These are phyloP conservation scores for Linderina pennispora DNA, from an alignment of 192 early-diverging fungal genomes.

Conservation along the genomic window DNA sequence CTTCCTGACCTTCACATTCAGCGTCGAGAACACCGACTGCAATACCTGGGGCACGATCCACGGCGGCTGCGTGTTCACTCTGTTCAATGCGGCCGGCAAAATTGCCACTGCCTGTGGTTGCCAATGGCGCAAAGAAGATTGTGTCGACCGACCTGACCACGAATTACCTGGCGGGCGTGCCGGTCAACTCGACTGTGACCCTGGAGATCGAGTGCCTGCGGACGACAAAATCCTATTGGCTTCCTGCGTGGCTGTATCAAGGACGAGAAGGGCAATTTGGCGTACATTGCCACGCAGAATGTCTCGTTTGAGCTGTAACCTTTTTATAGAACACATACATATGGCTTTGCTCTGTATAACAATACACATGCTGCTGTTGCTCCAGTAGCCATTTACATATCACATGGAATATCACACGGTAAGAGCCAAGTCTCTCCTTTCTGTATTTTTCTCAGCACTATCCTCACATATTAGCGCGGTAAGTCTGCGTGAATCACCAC, in stretches of 20 bases:
- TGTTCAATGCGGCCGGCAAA: conserved; percentile 41
- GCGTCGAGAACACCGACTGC: conserved; percentile 28
- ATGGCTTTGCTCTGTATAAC: neutral
- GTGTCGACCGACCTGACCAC: conserved; percentile 37
- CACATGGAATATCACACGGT: neutral
- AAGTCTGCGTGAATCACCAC: too few relatives aligned
- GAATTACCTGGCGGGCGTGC: conserved; percentile 10
- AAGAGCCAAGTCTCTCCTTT: neutral
- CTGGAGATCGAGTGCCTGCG: conserved; percentile 35
- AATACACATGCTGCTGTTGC: neutral
- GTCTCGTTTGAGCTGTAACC: conserved; percentile 18
- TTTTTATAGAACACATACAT: neutral
- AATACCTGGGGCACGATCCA: conserved; percentile 45
- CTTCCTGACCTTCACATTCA: conserved; percentile 12
- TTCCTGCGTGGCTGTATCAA: conserved; percentile 22
- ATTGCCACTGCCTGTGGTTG: conserved; percentile 38
- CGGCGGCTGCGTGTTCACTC: conserved; percentile 40
- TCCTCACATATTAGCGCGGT: too few relatives aligned
- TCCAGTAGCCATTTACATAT: too few relatives aligned
- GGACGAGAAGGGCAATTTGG: conserved; percentile 12
- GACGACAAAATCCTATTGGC: conserved; percentile 24
- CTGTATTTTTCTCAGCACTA: too few relatives aligned
- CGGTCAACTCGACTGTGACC: conserved; percentile 8
- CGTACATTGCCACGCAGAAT: conserved; percentile 29
- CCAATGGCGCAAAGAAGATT: conserved; percentile 17